Percentiles rank a stretch among this genome's conserved stretches.
Conservation (phyloP, 768 basidiomycete genomes). For the Fistulinella prunicolor region DNA sequence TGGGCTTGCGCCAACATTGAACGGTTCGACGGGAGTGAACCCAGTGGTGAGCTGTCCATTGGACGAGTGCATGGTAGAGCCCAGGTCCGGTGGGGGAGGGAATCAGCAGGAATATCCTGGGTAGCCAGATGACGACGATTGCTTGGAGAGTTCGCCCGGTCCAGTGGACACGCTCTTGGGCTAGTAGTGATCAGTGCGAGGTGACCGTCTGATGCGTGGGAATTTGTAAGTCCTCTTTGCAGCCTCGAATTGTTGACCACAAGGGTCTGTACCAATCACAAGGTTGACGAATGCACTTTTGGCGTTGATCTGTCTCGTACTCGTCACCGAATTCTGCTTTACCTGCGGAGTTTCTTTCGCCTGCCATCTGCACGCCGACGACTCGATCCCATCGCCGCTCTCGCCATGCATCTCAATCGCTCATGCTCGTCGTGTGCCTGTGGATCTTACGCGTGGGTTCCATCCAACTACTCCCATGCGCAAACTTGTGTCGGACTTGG, state of each 20-base stretch:
- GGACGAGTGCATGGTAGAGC: too few relatives aligned
- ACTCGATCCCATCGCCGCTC: conserved; percentile 57
- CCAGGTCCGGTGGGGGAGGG: too few relatives aligned
- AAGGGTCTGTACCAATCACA: conserved; percentile 93
- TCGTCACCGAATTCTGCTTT: conserved; percentile 94
- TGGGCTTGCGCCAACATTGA: too few relatives aligned
- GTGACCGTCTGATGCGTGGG: too few relatives aligned
- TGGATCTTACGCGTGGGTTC: conserved; percentile 89
- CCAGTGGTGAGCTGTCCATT: too few relatives aligned
- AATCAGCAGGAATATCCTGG: too few relatives aligned
- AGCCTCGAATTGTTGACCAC: conserved; percentile 97
- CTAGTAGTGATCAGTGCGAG: too few relatives aligned
- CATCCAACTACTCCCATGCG: conserved; percentile 93
- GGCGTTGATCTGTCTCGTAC: conserved; percentile 97
- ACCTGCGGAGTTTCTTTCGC: conserved; percentile 78
- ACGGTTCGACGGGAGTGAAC: too few relatives aligned
- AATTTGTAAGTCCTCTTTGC: too few relatives aligned
- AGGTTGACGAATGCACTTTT: conserved; percentile 99
- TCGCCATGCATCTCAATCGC: conserved; percentile 57
- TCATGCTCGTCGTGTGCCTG: conserved; percentile 47
- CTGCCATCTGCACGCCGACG: conserved; percentile 43
- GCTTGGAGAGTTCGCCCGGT: too few relatives aligned
- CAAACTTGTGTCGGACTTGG: conserved; percentile 89
- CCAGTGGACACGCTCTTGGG: too few relatives aligned
- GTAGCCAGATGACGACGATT: too few relatives aligned